Base-by-base conservation (phyloP, 768 basidiomycete genomes). In the Saitozyma podzolica region DNA sequence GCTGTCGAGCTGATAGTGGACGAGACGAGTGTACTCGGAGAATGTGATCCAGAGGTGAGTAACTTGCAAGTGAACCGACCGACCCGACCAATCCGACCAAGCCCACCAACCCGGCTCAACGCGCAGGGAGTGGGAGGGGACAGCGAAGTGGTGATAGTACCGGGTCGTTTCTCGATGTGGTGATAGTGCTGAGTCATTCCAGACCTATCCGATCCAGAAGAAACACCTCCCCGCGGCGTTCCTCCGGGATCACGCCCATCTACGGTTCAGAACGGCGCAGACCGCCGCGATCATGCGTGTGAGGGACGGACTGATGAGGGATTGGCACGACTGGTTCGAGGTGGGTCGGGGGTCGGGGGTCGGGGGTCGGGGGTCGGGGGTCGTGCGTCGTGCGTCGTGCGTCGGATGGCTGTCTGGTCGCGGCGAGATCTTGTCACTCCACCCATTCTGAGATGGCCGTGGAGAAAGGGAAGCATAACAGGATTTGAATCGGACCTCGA, bases 181-280 rank as follows among this genome's bases (percentile, higher is more conserved):
- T 64, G 42, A 14, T 50, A n/a, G 20, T 13, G 10, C 16, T 50
- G 7, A 40, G 58, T 7, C 55, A 51, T 29, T 48, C 7, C 58
- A 92, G 92, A 81, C 80, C 51, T 97, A 95, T 78, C 92, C 92
- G 0, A 92, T 96, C 56, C 94, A 94, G 79, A 97, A 96, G 77
- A 87, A 97, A 78, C 79, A 86, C 39, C 83, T 92, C 10, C 86
- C 90, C 2, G 79, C 84, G 1, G 89, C 92, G 64, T 89, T 91
- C 71, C 84, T 96, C 40, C 85, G 95, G 8, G 89, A 93, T 62
- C 84, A 94, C 72, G 86, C 86, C 5, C 93, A 98, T 81, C 79
- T 99, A n/a, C 87, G 96, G 9, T 84, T 89, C 8, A 85, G 95
- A 11, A 93, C 91, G 9, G 83, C 86, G 40, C 81, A 83, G 0